A percentile compares a stretch with the other conserved stretches of the same genome.
Conservation (phyloP, 768 basidiomycete genomes). For the Peribolospora baueri region DNA sequence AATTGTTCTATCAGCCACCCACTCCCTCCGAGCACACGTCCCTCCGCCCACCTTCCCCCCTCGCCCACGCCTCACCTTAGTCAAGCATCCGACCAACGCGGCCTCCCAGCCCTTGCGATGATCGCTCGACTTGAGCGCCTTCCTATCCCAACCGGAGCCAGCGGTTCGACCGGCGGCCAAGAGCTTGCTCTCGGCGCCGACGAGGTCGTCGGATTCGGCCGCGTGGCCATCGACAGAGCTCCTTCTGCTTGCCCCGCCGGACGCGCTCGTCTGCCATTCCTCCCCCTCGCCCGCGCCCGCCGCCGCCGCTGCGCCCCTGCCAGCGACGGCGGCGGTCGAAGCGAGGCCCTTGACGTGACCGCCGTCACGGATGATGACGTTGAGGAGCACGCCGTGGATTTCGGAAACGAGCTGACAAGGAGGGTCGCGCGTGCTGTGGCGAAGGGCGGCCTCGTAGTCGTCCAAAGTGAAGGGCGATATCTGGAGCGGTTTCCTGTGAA, state of each 20-base stretch:
- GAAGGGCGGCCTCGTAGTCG: conserved; percentile 67
- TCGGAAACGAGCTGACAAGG: conserved; percentile 61
- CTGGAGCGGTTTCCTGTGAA: conserved; percentile 51
- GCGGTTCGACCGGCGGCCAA: conserved; percentile 1
- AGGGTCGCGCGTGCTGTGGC: conserved; percentile 43
- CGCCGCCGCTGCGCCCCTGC: background rate
- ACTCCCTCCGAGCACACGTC: no score
- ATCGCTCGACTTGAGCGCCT: conserved; percentile 25
- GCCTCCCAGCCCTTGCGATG: conserved; percentile 77
- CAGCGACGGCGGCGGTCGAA: conserved; percentile 1
- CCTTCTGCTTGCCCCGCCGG: background rate
- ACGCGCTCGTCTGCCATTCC: background rate
- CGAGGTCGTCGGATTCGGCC: background rate
- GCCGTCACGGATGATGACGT: conserved; percentile 55
- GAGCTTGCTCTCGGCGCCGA: background rate
- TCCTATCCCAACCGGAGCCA: conserved; percentile 15
- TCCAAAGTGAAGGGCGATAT: conserved; percentile 76
- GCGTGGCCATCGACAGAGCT: background rate
- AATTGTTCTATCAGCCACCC: background rate
- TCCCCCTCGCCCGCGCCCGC: background rate
- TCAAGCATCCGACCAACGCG: conserved; percentile 46
- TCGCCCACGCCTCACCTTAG: no score
- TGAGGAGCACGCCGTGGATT: conserved; percentile 68
- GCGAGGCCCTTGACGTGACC: conserved; percentile 6
- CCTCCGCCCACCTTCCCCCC: no score